Percentiles rank a stretch among this genome's conserved stretches.
phyloP scores from a whole-genome alignment of 495 filamentous ascomycete species.

The Amphirosellinia nigrospora region DNA sequence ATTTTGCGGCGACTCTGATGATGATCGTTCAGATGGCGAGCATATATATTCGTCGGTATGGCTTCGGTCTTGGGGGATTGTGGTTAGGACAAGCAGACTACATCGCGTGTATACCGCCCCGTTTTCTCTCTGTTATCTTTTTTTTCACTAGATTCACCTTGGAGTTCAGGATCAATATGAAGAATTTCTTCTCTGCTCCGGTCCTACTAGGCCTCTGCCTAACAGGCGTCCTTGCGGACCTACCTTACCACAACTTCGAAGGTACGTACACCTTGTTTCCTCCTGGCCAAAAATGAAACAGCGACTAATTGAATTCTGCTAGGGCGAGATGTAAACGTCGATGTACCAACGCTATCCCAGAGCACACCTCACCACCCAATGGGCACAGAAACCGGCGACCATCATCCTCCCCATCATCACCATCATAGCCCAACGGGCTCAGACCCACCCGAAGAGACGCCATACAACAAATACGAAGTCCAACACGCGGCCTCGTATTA shows the following conservation, averaged over 20 bases:
- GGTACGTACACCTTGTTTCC: not conserved
- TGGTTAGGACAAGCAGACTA: not conserved
- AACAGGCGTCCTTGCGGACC: conserved; percentile 29
- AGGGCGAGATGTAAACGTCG: not conserved
- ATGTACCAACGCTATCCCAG: not conserved
- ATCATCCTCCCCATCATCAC: not conserved
- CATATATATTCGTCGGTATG: not conserved
- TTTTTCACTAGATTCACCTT: not conserved
- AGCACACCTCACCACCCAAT: not conserved
- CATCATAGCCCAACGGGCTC: not conserved
- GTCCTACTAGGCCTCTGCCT: conserved; percentile 31
- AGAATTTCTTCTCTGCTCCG: conserved; percentile 24
- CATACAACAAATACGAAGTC: not conserved
- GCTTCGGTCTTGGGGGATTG: too few species aligned
- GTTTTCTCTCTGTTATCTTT: not conserved
- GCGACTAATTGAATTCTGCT: not conserved
- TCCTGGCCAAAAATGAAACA: not conserved
- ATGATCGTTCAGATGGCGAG: not conserved
- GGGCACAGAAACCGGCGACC: not conserved
- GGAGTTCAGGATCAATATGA: conserved; percentile 25
- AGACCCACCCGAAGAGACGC: not conserved
- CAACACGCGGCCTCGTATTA: not conserved
- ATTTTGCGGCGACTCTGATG: not conserved
- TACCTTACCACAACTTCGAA: conserved; percentile 30
- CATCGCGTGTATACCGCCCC: too few species aligned